Evolutionary conservation across 2,329 filamentous ascomycete species (phyloP), one percentile per base, ranked within the genome.

Genomic region (Trichoderma atrobrunneum): DNA sequence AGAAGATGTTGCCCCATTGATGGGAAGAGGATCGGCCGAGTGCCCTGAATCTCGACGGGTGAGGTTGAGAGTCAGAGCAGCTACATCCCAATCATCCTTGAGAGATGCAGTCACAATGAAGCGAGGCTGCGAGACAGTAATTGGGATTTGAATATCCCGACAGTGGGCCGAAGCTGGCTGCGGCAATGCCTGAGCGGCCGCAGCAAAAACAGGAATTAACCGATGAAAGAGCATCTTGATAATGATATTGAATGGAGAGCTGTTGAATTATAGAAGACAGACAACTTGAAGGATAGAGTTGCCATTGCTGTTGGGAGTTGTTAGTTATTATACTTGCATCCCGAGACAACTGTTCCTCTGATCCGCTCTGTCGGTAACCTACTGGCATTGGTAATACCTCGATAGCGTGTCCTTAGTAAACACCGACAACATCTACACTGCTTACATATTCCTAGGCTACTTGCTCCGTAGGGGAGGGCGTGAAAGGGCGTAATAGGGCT

Each of bases 31-130:
- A 7, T 68, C 65, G 5, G 24, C 54, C 5, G 34, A 18, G 16
- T 30, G 4, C 7, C 54, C 36, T 5, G 32, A 16, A 24, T 68
- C 65, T 12, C 65, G 24, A 18, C 65, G 65, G 39, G 65, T 68
- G 6, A 68, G n/a, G 12, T 68, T 68, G 65, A 68, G 54, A 18
- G 54, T 68, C 26, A 68, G 26, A 26, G 65, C 65, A n/a, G 34
- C 54, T 21, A 36, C 65, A 60, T 68, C 65, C 65, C 65, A 68
- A 60, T 68, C 65, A 32, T 68, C 34, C 14, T 68, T 26, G 1
- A 60, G 30, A 16, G 51, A 30, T 16, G 54, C 54, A 12, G 65
- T 43, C 34, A 68, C 34, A 18, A 68, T 60, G 18, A 68, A 68
- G 18, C 65, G 65, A 60, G 65, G 34, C 18, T 26, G 32, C 32